Percentiles rank a stretch among this genome's conserved stretches.
Conservation (phyloP, 176 grass and related monocot species). For the Cenchrus fungigraminus region DNA sequence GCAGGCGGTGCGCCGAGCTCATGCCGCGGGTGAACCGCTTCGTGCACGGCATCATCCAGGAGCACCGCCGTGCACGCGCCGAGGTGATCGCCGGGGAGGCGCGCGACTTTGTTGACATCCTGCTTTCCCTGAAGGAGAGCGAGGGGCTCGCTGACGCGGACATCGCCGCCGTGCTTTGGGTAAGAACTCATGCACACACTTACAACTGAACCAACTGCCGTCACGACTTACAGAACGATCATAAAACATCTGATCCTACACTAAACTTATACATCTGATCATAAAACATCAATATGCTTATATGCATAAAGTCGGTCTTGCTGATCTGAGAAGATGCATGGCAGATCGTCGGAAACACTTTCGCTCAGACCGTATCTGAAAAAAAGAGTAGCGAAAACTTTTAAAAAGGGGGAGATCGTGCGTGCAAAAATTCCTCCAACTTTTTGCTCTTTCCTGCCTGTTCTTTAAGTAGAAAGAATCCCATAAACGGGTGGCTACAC, state of each 20-base stretch:
- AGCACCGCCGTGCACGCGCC: constrained; percentile 38
- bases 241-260: background rate
- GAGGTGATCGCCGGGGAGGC: constrained; percentile 18
- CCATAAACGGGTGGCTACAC: constrained; percentile 25
- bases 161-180: constrained; percentile 83
- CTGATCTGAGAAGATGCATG: background rate
- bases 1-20: constrained; percentile 66
- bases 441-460: background rate
- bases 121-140: constrained; percentile 68
- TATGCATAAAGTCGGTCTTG: background rate
- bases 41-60: constrained; percentile 66
- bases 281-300: too few species aligned
- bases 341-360: constrained; percentile 20
- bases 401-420: background rate
- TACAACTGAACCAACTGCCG: background rate
- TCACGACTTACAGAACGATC: background rate
- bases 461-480: constrained; percentile 22
- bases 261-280: background rate
- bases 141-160: constrained; percentile 71
- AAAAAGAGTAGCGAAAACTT: background rate
- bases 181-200: constrained; percentile 21
- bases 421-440: constrained; percentile 23
- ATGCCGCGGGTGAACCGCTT: constrained; percentile 75
- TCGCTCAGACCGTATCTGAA: constrained; percentile 14
- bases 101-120: constrained; percentile 69